Conservation (phyloP, 441 rosid species). For the Capsella rubella region DNA sequence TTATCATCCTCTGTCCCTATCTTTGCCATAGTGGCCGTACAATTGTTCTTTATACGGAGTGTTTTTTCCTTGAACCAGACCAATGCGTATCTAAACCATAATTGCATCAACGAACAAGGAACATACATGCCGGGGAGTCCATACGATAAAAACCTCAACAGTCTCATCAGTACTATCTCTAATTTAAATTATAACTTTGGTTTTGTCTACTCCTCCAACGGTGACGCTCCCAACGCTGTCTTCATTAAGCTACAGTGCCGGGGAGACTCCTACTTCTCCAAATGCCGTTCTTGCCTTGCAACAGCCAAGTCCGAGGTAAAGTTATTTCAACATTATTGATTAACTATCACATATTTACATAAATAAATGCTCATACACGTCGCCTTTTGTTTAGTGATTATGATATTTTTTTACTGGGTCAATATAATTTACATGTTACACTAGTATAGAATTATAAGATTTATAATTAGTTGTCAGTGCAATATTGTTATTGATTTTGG, state of each 20-base stretch:
- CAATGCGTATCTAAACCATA: conserved; percentile 12
- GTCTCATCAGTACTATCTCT: background rate
- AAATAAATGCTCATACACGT: background rate
- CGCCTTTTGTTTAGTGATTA: background rate
- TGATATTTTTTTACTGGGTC: background rate
- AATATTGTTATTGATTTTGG: background rate
- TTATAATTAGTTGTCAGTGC: background rate
- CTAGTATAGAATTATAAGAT: background rate
- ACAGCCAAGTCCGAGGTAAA: conserved; percentile 4
- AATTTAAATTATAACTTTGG: background rate
- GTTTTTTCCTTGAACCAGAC: conserved; percentile 7
- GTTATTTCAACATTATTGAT: background rate
- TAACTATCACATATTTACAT: background rate
- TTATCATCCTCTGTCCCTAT: background rate
- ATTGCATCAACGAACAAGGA: conserved; percentile 5
- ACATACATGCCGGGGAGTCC: background rate
- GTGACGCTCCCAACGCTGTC: background rate
- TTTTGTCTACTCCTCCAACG: background rate
- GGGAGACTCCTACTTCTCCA: background rate
- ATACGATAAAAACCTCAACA: background rate
- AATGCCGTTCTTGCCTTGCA: background rate
- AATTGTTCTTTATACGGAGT: background rate
- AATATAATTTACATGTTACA: background rate
- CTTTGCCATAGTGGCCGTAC: background rate
- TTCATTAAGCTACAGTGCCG: background rate